phyloP scores from a whole-genome alignment of 192 early-diverging fungal species.

The Gorgonomyces haynaldii region DNA sequence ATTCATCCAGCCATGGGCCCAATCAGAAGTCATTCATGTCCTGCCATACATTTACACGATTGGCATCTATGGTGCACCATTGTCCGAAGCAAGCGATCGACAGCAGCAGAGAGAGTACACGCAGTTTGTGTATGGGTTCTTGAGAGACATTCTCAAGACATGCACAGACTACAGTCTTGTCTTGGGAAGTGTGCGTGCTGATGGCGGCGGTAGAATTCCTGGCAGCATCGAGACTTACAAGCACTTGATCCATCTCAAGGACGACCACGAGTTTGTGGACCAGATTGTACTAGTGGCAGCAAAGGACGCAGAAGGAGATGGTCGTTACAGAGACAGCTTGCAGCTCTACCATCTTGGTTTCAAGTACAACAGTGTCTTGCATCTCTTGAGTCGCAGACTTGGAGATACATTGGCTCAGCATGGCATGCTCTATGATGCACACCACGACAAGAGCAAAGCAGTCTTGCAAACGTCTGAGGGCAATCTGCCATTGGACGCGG shows the following conservation, averaged over 20 bases:
- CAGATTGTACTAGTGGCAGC: slow-evolving; percentile 58
- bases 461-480: slow-evolving; percentile 2
- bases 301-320: slow-evolving; percentile 54
- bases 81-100: not conserved
- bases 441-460: not conserved
- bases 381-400: slow-evolving; percentile 54
- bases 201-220: slow-evolving; percentile 12
- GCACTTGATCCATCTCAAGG: slow-evolving; percentile 46
- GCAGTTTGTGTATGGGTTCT: slow-evolving; percentile 36
- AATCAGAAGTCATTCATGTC: slow-evolving; percentile 37
- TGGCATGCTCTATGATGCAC: not conserved
- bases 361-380: slow-evolving; percentile 63
- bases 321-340: slow-evolving; percentile 60
- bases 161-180: slow-evolving; percentile 37
- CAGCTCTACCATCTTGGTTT: slow-evolving; percentile 64
- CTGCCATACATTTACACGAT: slow-evolving; percentile 54
- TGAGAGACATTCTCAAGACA: slow-evolving; percentile 50
- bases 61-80: slow-evolving; percentile 33
- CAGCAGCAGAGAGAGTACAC: slow-evolving; percentile 33
- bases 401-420: slow-evolving; percentile 36
- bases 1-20: slow-evolving; percentile 26
- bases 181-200: slow-evolving; percentile 14
- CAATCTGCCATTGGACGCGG: slow-evolving; percentile 14
- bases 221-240: slow-evolving; percentile 56
- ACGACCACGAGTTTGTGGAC: slow-evolving; percentile 49